Conservation (phyloP, 306 rosid genomes). For the Calophaca sinica region DNA sequence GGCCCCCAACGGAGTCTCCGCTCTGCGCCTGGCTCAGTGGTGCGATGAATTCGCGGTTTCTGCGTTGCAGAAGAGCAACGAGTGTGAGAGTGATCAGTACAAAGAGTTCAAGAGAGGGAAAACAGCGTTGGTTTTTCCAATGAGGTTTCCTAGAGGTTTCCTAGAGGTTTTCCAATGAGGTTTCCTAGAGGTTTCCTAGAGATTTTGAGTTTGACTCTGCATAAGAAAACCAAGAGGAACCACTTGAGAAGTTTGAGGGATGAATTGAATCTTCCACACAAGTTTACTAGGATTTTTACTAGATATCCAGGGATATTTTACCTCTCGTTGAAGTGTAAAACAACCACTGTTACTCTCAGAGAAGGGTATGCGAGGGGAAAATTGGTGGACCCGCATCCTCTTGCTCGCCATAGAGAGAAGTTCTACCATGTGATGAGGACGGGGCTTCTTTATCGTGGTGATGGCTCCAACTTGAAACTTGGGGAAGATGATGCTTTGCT, state of each 20-base stretch:
- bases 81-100: constrained; percentile 59
- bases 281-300: constrained; percentile 84
- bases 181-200: too few relatives aligned
- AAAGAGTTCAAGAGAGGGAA: constrained; percentile 79
- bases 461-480: constrained; percentile 60
- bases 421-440: constrained; percentile 89
- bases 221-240: constrained; percentile 93
- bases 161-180: too few relatives aligned
- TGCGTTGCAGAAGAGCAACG: constrained; percentile 72
- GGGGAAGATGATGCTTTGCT: constrained; percentile 26
- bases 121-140: constrained; percentile 67
- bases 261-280: constrained; percentile 86
- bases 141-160: constrained; percentile 93
- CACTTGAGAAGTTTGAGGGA: constrained; percentile 85
- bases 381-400: constrained; percentile 78
- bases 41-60: constrained; percentile 73
- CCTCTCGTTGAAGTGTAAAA: constrained; percentile 88
- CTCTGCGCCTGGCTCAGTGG: constrained; percentile 60
- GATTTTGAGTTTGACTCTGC: constrained; percentile 76
- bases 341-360: constrained; percentile 73
- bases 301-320: constrained; percentile 89
- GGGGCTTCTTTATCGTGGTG: constrained; percentile 73
- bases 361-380: constrained; percentile 87
- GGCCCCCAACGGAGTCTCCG: constrained; percentile 59
- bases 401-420: constrained; percentile 68